phyloP scores from a whole-genome alignment of 352 stramenopile species.

The Globisporangium middletonii region DNA sequence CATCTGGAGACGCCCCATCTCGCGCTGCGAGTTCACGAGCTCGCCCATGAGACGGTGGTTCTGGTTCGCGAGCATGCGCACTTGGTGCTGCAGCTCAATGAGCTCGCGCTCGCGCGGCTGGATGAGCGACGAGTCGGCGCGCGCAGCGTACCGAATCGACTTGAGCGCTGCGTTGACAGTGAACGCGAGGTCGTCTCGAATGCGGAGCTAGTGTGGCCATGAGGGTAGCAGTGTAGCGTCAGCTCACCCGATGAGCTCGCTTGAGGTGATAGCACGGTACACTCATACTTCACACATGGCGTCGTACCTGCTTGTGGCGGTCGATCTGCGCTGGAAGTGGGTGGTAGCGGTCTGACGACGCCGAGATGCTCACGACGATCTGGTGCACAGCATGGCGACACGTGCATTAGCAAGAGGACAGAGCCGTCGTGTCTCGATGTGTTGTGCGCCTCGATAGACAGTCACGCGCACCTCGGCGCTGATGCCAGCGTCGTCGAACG shows the following conservation, averaged over 20 bases:
- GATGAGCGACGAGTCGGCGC: constrained; percentile 17
- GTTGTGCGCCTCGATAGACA: background rate
- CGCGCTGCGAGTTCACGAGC: constrained; percentile 40
- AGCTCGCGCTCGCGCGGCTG: constrained; percentile 30
- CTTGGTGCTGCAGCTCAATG: constrained; percentile 47
- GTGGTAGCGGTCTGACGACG: constrained; percentile 47
- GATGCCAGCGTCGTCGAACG: constrained; percentile 35
- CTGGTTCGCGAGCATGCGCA: constrained; percentile 55
- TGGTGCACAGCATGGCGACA: constrained; percentile 4
- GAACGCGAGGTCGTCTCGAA: constrained; percentile 68
- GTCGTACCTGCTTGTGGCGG: constrained; percentile 55
- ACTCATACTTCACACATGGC: background rate
- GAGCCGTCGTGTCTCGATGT: too few species aligned
- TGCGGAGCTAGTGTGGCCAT: constrained; percentile 32
- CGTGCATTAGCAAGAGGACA: too few species aligned
- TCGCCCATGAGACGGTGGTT: constrained; percentile 53
- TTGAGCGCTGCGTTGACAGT: constrained; percentile 75
- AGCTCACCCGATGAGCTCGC: background rate
- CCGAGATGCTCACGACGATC: constrained; percentile 49
- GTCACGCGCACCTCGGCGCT: constrained; percentile 50
- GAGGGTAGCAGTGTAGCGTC: background rate
- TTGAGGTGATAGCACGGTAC: background rate
- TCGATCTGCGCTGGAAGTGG: constrained; percentile 53
- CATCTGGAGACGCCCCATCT: constrained; percentile 48
- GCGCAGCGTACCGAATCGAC: constrained; percentile 50